phyloP scores from a whole-genome alignment of 2,329 filamentous ascomycete genomes.

The Stachybotrys chartarum region DNA sequence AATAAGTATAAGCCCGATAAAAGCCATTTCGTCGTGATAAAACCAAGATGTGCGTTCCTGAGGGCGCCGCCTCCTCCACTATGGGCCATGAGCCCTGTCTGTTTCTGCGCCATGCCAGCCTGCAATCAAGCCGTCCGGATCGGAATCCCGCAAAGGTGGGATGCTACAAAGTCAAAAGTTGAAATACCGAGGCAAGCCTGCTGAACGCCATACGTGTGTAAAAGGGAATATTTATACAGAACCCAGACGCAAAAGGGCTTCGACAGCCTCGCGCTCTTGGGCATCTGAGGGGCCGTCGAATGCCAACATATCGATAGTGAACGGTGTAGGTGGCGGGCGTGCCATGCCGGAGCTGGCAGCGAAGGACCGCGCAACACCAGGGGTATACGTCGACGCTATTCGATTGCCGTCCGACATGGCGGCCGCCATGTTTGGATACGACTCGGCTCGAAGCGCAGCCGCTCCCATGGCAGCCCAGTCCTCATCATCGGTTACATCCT shows the following conservation, averaged over 20 bases:
- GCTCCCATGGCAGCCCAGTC: slow-evolving; percentile 91
- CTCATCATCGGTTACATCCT: slow-evolving; percentile 89
- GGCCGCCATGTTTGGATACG: slow-evolving; percentile 48
- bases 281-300: slow-evolving; percentile 50
- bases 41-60: slow-evolving; percentile 15
- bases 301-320: slow-evolving; percentile 44
- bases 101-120: slow-evolving; percentile 1
- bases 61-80: slow-evolving; percentile 22
- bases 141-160: background rate
- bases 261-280: slow-evolving; percentile 75
- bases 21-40: slow-evolving; percentile 26
- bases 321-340: slow-evolving; percentile 41
- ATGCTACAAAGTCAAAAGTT: background rate
- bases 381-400: slow-evolving; percentile 36
- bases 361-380: slow-evolving; percentile 39
- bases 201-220: slow-evolving; percentile 49
- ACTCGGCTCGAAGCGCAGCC: slow-evolving; percentile 67
- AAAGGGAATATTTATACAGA: slow-evolving; percentile 51
- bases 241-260: slow-evolving; percentile 73
- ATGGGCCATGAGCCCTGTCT: slow-evolving; percentile 3
- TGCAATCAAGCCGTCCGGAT: background rate
- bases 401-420: slow-evolving; percentile 45
- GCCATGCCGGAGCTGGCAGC: slow-evolving; percentile 45
- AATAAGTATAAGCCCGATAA: slow-evolving; percentile 7
- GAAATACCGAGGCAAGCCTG: slow-evolving; percentile 4